A percentile compares a stretch with the other conserved stretches of the same genome.
Conservation (phyloP, 1,284 basidiomycete genomes). For the Rhodofomes roseus region DNA sequence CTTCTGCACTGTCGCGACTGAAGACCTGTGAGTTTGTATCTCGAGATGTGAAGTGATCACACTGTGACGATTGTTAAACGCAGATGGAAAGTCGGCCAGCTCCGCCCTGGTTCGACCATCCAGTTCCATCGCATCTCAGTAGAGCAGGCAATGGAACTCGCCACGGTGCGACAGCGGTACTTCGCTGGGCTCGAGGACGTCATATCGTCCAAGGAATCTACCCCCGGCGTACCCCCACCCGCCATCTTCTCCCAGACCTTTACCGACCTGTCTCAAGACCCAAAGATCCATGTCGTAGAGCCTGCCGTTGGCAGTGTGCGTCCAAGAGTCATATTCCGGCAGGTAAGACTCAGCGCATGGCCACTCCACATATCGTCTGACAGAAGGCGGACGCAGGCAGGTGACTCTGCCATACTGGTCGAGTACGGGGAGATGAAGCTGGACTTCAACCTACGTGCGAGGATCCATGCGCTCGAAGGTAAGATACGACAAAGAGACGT, state of each 20-base stretch:
- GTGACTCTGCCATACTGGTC: conserved; percentile 54
- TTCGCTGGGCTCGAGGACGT: conserved; percentile 4
- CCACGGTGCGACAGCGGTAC: conserved; percentile 1
- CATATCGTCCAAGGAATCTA: background rate
- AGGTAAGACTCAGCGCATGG: conserved; percentile 27
- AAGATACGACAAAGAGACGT: conserved; percentile 31
- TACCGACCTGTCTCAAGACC: conserved; percentile 21
- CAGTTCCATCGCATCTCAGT: conserved; percentile 47
- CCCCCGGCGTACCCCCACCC: background rate
- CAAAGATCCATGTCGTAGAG: conserved; percentile 32
- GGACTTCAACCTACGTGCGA: conserved; percentile 47
- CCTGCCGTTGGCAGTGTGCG: conserved; percentile 11
- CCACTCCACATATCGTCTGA: background rate
- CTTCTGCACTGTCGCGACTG: conserved; percentile 47
- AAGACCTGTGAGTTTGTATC: conserved; percentile 41
- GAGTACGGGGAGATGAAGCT: conserved; percentile 53
- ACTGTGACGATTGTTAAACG: no score
- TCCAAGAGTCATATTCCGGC: conserved; percentile 39
- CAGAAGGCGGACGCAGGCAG: conserved; percentile 34
- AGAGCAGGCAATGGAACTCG: conserved; percentile 24
- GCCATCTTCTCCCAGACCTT: background rate
- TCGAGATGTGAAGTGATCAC: no score
- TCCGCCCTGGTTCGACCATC: conserved; percentile 49
- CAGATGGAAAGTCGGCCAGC: conserved; percentile 65
- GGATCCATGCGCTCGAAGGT: conserved; percentile 53